Conservation (phyloP, 108 stramenopile genomes). For the Nannochloropsis oceanica region DNA sequence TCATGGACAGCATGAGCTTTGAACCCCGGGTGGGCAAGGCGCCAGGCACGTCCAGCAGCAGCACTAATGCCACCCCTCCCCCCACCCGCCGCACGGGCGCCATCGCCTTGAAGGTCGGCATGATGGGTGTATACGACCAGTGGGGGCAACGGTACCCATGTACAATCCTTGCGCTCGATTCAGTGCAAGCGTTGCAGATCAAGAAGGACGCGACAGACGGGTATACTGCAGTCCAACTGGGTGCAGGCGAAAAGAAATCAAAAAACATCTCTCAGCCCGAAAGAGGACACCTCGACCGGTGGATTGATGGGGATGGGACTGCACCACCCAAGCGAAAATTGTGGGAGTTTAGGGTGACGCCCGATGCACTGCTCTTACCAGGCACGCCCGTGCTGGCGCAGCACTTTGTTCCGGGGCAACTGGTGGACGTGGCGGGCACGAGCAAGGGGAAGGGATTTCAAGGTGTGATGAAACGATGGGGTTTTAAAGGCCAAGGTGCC, state of each 20-base stretch:
- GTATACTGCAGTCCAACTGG: slow-evolving; percentile 70
- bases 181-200: slow-evolving; percentile 60
- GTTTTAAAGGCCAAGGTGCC: slow-evolving; percentile 78
- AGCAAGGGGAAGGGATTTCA: slow-evolving; percentile 93
- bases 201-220: slow-evolving; percentile 62
- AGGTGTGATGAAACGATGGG: slow-evolving; percentile 94
- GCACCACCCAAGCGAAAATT: slow-evolving; percentile 36
- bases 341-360: slow-evolving; percentile 41
- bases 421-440: slow-evolving; percentile 73
- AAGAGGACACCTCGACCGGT: background rate
- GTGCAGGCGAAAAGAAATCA: slow-evolving; percentile 75
- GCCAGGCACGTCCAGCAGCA: background rate
- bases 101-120: slow-evolving; percentile 86
- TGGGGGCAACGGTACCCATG: slow-evolving; percentile 86
- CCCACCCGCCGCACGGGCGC: slow-evolving; percentile 44
- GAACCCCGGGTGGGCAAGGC: background rate
- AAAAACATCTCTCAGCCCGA: slow-evolving; percentile 64
- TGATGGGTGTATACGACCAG: slow-evolving; percentile 87
- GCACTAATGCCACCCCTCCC: background rate
- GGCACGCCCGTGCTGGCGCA: slow-evolving; percentile 67
- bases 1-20: background rate
- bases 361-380: slow-evolving; percentile 53
- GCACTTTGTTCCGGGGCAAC: slow-evolving; percentile 95
- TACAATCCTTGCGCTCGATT: slow-evolving; percentile 79
- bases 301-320: background rate